Percentiles rank a stretch among this genome's conserved stretches.
phyloP scores from a whole-genome alignment of 805 yeast species.

The Yueomyces sp. region DNA sequence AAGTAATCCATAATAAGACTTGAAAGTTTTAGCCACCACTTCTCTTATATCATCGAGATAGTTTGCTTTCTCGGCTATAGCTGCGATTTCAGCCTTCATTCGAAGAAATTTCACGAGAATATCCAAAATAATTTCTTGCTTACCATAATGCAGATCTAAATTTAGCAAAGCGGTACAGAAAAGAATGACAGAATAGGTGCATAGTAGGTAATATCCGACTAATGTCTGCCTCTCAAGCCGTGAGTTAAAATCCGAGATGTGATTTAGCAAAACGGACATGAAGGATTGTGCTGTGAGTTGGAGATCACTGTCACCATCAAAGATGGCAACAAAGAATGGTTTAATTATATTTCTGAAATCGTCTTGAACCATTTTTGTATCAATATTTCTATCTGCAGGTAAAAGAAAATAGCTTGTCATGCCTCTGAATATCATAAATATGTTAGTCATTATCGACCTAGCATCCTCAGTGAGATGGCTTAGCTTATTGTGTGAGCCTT shows the following conservation, averaged over 20 bases:
- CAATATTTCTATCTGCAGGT: slow-evolving; percentile 9
- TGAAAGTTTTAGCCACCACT: slow-evolving; percentile 21
- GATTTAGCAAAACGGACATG: slow-evolving; percentile 20
- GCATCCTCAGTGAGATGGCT: slow-evolving; percentile 7
- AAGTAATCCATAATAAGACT: slow-evolving; percentile 25
- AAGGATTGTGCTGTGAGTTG: slow-evolving; percentile 26
- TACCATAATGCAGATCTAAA: slow-evolving; percentile 15
- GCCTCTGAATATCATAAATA: slow-evolving; percentile 19
- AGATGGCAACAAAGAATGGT: slow-evolving; percentile 28
- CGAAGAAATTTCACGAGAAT: slow-evolving; percentile 29
- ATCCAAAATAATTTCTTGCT: slow-evolving; percentile 26
- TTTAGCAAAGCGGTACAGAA: slow-evolving; percentile 26
- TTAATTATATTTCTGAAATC: slow-evolving; percentile 19
- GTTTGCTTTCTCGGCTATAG: slow-evolving; percentile 14
- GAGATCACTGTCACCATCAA: slow-evolving; percentile 25
- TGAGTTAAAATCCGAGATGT: slow-evolving; percentile 11
- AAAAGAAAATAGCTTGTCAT: slow-evolving; percentile 15
- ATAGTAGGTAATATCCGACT: slow-evolving; percentile 24
- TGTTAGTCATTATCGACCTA: slow-evolving; percentile 18
- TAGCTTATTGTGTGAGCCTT: not conserved
- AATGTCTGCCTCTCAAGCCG: slow-evolving; percentile 19
- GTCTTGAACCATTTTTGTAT: slow-evolving; percentile 9
- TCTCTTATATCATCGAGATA: slow-evolving; percentile 11
- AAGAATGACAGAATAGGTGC: slow-evolving; percentile 25
- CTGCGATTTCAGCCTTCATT: slow-evolving; percentile 22